phyloP scores from a whole-genome alignment of 129 eudicot species.

The Kitagawia praeruptora region DNA sequence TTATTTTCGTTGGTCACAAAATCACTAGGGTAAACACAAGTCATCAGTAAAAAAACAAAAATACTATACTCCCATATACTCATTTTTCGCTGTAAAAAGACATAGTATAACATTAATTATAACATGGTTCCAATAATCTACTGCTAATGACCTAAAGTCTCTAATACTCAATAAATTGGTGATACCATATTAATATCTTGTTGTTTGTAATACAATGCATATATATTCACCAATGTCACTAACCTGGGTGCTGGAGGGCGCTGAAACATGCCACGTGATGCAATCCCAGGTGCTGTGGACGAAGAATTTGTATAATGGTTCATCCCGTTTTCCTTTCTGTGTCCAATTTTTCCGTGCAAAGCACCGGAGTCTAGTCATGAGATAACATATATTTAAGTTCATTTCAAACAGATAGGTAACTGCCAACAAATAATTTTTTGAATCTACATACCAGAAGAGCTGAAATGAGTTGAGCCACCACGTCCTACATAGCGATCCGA shows the following conservation, averaged over 20 bases:
- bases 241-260: constrained; percentile 47
- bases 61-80: neutral
- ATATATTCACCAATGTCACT: neutral
- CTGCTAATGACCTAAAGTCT: neutral
- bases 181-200: neutral
- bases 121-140: neutral
- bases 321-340: constrained; percentile 71
- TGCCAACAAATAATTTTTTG: neutral
- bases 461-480: constrained; percentile 10
- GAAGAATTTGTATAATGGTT: constrained; percentile 40
- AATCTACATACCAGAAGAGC: constrained; percentile 42
- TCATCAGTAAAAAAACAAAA: neutral
- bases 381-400: neutral
- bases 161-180: neutral
- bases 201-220: neutral
- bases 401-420: constrained; percentile 4
- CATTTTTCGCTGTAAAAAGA: neutral
- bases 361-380: neutral
- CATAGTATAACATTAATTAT: neutral
- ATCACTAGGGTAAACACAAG: constrained; percentile 37
- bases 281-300: constrained; percentile 27
- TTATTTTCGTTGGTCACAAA: constrained; percentile 37
- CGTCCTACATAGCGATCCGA: constrained; percentile 5
- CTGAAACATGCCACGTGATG: constrained; percentile 36
- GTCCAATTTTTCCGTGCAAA: constrained; percentile 36